Base-by-base conservation (phyloP, 2,329 filamentous ascomycete genomes). In the Plectosphaerella cucumerina region DNA sequence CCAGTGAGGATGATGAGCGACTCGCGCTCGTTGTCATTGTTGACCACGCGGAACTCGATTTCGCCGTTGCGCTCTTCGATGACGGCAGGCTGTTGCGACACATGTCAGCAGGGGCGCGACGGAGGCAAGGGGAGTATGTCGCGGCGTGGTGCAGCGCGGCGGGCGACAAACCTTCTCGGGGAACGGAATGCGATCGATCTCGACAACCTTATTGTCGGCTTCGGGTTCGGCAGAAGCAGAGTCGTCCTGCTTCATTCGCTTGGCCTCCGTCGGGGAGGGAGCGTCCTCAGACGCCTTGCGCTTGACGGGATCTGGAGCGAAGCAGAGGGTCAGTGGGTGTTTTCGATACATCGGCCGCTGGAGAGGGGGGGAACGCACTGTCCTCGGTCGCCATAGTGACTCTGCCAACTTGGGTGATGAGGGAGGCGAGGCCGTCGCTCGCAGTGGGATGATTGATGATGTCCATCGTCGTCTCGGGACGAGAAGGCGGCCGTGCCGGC, bases 1-100 rank as follows among this genome's bases (percentile, higher is more conserved):
- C 94, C 94, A 0, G 93, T 97, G 53, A 99, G 78, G 60, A 99
- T 95, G 64, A 97, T 95, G 58, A 92, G 85, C 64, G 89, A 95
- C 63, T 96, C 90, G 57, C 87, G 82, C 35, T 85, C 80, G 61
- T 89, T 88, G 65, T 99, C 94, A 65, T 99, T 99, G 77, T 97
- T 97, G 62, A 99, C 94, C 6, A 97, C 94, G 45, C 92, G 86
- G 68, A 97, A 97, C 68, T 97, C 91, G 60, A 99, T 97, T 58
- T 96, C 90, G 63, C 92, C 91, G 64, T 86, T 89, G 61, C 91
- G 87, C 70, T 99, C 94, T 72, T 99, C 94, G 57, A 95, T 80
- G 5, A 96, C 93, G 9, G 92, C 93, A 6, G 90, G 89, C 85
- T 90, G 56, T 15, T 31, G 39, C 37, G 39, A 53, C 55, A 68